phyloP scores from a whole-genome alignment of 768 basidiomycete genomes.

The Chlorophyllum brunneum region DNA sequence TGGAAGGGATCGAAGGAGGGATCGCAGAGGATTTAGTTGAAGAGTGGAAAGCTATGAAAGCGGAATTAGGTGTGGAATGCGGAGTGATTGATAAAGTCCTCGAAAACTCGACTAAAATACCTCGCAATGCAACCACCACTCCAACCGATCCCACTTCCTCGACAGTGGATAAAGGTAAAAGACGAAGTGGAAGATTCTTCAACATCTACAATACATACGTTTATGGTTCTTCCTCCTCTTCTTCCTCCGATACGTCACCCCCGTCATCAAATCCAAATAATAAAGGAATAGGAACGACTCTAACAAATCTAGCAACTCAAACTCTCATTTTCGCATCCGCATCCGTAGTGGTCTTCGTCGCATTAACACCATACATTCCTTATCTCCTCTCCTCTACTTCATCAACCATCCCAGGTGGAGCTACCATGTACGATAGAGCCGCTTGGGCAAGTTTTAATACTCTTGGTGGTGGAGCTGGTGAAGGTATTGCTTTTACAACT shows the following conservation, averaged over 20 bases:
- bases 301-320: conserved; percentile 36
- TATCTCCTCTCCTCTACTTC: conserved; percentile 33
- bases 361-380: conserved; percentile 56
- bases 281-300: conserved; percentile 2
- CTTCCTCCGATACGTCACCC: conserved; percentile 25
- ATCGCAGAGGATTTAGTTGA: conserved; percentile 65
- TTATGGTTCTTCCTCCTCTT: conserved; percentile 30
- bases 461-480: conserved; percentile 50
- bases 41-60: conserved; percentile 79
- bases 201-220: conserved; percentile 83
- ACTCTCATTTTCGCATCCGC: conserved; percentile 58
- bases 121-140: conserved; percentile 9
- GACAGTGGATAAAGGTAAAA: conserved; percentile 18
- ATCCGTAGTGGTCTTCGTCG: conserved; percentile 57
- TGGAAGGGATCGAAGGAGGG: conserved; percentile 37
- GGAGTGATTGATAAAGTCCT: conserved; percentile 72
- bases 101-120: conserved; percentile 27
- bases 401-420: conserved; percentile 53
- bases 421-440: conserved; percentile 71
- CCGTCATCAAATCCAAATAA: neutral
- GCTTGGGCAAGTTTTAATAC: conserved; percentile 80
- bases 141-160: conserved; percentile 8
- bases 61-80: conserved; percentile 76
- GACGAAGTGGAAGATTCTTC: conserved; percentile 59
- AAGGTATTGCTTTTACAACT: conserved; percentile 6